Percentiles rank a stretch among this genome's conserved stretches.
Conservation (phyloP, 2,329 filamentous ascomycete genomes). For the Aspergillus tamarii region DNA sequence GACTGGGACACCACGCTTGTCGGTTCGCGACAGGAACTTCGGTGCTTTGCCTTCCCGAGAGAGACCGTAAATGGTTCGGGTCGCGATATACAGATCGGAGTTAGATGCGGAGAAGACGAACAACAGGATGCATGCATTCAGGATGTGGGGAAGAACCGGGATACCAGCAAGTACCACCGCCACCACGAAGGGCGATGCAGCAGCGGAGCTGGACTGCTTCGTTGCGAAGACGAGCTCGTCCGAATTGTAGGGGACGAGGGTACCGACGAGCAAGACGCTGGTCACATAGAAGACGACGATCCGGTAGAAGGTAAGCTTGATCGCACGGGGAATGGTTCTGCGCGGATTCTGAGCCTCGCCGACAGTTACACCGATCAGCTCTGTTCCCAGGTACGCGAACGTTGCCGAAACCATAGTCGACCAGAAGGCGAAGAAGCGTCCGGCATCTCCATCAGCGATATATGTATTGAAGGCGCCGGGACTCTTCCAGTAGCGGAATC, state of each 20-base stretch:
- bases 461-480: constrained; percentile 63
- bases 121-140: constrained; percentile 74
- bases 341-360: constrained; percentile 80
- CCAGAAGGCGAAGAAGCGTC: constrained; percentile 68
- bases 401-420: constrained; percentile 74
- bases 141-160: constrained; percentile 63
- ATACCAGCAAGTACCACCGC: constrained; percentile 69
- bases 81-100: constrained; percentile 76
- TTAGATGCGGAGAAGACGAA: constrained; percentile 79
- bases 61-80: constrained; percentile 72
- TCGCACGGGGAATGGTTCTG: constrained; percentile 74
- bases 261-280: constrained; percentile 73
- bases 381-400: constrained; percentile 77
- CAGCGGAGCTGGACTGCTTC: constrained; percentile 54
- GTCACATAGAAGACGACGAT: constrained; percentile 80
- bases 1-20: constrained; percentile 71
- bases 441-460: constrained; percentile 48
- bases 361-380: constrained; percentile 76
- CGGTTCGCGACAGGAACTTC: constrained; percentile 70
- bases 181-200: constrained; percentile 74
- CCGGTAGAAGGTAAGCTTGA: constrained; percentile 79
- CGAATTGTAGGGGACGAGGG: constrained; percentile 75
- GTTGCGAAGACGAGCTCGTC: constrained; percentile 57
- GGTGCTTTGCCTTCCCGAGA: constrained; percentile 74
- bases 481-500: constrained; percentile 68